A percentile compares a stretch with the other conserved stretches of the same genome.
These are phyloP conservation scores for Thuja plicata DNA, from an alignment of 83 land plant species.

Conservation along the genomic window DNA sequence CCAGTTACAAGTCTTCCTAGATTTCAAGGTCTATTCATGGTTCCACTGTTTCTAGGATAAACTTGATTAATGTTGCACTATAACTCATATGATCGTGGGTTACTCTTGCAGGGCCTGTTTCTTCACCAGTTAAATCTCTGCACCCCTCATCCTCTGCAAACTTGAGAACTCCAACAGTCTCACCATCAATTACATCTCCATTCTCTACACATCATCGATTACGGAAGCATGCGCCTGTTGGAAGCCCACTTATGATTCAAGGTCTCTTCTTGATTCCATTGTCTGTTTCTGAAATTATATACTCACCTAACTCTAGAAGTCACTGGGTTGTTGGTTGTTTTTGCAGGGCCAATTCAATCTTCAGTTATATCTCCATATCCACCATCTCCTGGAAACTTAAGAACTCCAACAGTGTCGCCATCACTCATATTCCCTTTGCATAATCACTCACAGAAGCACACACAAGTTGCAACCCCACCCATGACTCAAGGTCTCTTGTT, in stretches of 20 bases:
- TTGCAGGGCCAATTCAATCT: slow-evolving; percentile 8
- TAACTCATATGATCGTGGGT: background rate
- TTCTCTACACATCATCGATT: background rate
- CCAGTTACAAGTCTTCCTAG: background rate
- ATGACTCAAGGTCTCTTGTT: slow-evolving; percentile 5
- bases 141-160: slow-evolving; percentile 10
- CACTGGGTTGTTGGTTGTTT: slow-evolving; percentile 1
- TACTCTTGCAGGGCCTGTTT: slow-evolving; percentile 13
- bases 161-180: slow-evolving; percentile 1
- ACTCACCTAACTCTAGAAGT: background rate
- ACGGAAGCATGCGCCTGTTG: background rate
- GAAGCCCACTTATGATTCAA: background rate
- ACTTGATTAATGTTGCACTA: background rate
- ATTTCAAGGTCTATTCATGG: slow-evolving; percentile 2
- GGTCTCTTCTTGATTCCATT: slow-evolving; percentile 7
- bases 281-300: background rate
- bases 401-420: background rate
- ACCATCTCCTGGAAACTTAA: slow-evolving; percentile 1
- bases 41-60: background rate
- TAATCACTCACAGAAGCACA: background rate
- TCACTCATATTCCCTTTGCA: no score
- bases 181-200: slow-evolving; percentile 2
- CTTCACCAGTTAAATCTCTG: slow-evolving; percentile 8
- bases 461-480: background rate
- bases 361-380: background rate